These are phyloP conservation scores for Penicillium sp. DNA, from an alignment of 2,329 filamentous ascomycete genomes.

Conservation along the genomic window DNA sequence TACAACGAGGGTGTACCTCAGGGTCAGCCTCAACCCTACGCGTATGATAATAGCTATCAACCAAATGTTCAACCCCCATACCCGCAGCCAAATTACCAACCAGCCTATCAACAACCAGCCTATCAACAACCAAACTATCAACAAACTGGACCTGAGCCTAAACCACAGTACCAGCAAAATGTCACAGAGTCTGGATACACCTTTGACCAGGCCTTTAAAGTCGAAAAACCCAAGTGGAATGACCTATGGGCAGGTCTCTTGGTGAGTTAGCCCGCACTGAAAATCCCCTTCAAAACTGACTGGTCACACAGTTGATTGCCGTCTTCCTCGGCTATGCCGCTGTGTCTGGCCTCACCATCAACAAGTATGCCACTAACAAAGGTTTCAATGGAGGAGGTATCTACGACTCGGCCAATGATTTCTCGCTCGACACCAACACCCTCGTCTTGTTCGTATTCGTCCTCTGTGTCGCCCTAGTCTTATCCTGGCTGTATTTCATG, in stretches of 20 bases:
- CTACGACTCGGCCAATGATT: slow-evolving; percentile 65
- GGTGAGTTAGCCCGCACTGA: slow-evolving; percentile 42
- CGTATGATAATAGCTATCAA: slow-evolving; percentile 19
- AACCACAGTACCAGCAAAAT: slow-evolving; percentile 26
- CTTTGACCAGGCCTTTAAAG: slow-evolving; percentile 79
- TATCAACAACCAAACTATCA: slow-evolving; percentile 5
- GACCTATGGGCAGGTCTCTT: slow-evolving; percentile 86
- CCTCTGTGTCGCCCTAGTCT: slow-evolving; percentile 67
- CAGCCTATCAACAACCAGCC: slow-evolving; percentile 1
- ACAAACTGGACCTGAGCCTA: slow-evolving; percentile 20
- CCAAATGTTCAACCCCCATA: no score
- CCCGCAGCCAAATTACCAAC: background rate
- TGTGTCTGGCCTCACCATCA: slow-evolving; percentile 71
- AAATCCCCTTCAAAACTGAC: background rate
- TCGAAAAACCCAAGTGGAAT: slow-evolving; percentile 82
- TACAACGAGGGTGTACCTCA: slow-evolving; percentile 30
- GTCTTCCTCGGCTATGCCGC: slow-evolving; percentile 72
- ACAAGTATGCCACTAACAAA: slow-evolving; percentile 67
- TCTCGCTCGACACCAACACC: slow-evolving; percentile 75
- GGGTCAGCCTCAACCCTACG: slow-evolving; percentile 17
- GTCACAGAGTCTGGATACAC: slow-evolving; percentile 32
- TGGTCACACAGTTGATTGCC: slow-evolving; percentile 57
- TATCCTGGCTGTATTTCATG: slow-evolving; percentile 76
- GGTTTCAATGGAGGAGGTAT: slow-evolving; percentile 68
- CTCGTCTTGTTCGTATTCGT: slow-evolving; percentile 81